Base-by-base conservation (phyloP, 441 rosid genomes). In the Codiaeum variegatum region DNA sequence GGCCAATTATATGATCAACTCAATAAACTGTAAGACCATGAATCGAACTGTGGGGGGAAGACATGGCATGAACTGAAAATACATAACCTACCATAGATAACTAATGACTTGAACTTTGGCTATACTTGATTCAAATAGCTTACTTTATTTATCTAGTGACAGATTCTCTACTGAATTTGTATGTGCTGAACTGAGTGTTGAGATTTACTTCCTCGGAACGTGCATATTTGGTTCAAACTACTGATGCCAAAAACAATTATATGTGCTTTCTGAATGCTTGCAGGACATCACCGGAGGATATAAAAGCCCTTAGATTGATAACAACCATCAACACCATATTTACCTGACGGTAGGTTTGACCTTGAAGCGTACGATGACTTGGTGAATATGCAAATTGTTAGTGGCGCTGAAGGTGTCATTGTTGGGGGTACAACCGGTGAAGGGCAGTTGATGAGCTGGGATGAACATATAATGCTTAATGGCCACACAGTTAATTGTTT, bases 401-500 rank as follows among this genome's bases (percentile, higher is more conserved):
- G 81, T 61, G 93, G 97, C 1, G 94, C 74, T 9, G 96, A 88
- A 82, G 94, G 91, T 78, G 86, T 93, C 67, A 88, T 93, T 31
- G 98, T 93, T 38, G 97, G 96, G 16, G 97, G 98, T 67, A 91
- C 91, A 24, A 93, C 98, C 0, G 98, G 98, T 32, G 98, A 93
- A 81, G 98, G 98, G 11, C 97, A 93, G 40, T 55, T 91, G 67
- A 93, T 93, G 97, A 90, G 94, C 78, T 93, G 98, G 98, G 98
- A 93, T 36, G 98, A 93, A 65, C 97, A 93, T 77, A 88, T 91
- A 69, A 91, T 90, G 95, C 95, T 90, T 67, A 93, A 88, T 55
- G 97, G 95, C 38, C 97, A 90, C 76, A 93, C 92, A 0, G 98
- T 91, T 3, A 90, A 90, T 28, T 93, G 91, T 74, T 93, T 90